Evolutionary conservation across 2,329 filamentous ascomycete species (phyloP).

Genomic region (Sodiomyces alkalinus): DNA sequence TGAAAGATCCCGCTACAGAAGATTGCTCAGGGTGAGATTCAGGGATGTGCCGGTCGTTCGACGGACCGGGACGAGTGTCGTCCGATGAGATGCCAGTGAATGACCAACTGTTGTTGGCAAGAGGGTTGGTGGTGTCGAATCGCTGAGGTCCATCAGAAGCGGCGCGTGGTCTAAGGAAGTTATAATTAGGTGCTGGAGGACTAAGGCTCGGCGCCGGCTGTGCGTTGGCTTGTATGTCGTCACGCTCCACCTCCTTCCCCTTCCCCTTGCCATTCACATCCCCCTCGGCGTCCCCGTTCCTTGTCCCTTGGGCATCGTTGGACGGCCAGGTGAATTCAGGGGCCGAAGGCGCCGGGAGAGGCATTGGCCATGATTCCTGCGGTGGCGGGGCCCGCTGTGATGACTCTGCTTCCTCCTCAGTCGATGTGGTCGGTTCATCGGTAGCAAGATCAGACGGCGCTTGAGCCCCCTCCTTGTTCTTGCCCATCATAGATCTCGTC

Average conservation of each 20-base stretch:
- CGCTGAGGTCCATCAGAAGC: slow-evolving; percentile 39
- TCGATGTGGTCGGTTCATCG: too few species aligned
- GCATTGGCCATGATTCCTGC: background rate
- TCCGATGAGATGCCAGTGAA: slow-evolving; percentile 27
- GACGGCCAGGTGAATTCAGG: slow-evolving; percentile 8
- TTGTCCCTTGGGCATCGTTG: background rate
- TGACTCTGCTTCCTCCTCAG: slow-evolving; percentile 1
- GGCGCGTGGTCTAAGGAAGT: slow-evolving; percentile 29
- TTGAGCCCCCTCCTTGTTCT: slow-evolving; percentile 1
- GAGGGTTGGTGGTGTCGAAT: slow-evolving; percentile 28
- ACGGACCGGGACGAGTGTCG: background rate
- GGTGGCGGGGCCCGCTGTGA: slow-evolving; percentile 1
- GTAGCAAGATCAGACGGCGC: too few species aligned
- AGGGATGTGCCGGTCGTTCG: background rate
- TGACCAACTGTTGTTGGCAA: slow-evolving; percentile 47
- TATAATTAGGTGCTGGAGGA: too few species aligned
- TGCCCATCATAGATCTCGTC: slow-evolving; percentile 18
- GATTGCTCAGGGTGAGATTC: background rate
- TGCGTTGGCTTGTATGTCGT: too few species aligned
- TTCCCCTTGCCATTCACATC: too few species aligned
- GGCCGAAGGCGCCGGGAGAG: slow-evolving; percentile 6
- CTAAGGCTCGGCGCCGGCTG: too few species aligned
- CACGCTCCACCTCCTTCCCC: slow-evolving; percentile 7
- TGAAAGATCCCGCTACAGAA: too few species aligned
- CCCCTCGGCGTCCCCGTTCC: slow-evolving; percentile 1